Conservation (phyloP, 768 basidiomycete species). For the Trametopsis cervina region DNA sequence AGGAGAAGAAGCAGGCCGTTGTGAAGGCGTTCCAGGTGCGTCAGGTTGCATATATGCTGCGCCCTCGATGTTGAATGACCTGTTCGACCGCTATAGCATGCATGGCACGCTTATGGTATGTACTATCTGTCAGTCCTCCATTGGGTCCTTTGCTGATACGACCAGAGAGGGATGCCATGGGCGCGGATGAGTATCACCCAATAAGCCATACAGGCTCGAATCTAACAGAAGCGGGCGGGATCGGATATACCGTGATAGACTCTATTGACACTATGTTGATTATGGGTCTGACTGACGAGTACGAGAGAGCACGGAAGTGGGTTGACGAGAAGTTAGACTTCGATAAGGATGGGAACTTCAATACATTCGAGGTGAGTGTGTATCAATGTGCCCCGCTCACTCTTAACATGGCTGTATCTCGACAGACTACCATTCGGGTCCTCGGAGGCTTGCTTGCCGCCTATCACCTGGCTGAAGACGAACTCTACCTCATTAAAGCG, state of each 20-base stretch:
- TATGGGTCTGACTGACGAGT: conserved; percentile 79
- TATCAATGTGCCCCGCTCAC: background rate
- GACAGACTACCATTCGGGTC: conserved; percentile 85
- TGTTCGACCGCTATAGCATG: too few relatives aligned
- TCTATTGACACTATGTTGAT: conserved; percentile 83
- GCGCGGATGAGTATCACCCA: conserved; percentile 89
- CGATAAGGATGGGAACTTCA: conserved; percentile 72
- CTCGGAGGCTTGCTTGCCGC: conserved; percentile 88
- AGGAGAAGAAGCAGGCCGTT: conserved; percentile 58
- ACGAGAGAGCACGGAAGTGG: conserved; percentile 73
- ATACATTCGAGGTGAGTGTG: conserved; percentile 78
- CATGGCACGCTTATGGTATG: conserved; percentile 81
- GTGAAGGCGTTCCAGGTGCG: conserved; percentile 74
- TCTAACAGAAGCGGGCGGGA: conserved; percentile 65
- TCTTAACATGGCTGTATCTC: conserved; percentile 1
- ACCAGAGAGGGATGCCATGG: conserved; percentile 84
- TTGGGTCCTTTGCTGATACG: conserved; percentile 13
- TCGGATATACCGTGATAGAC: conserved; percentile 87
- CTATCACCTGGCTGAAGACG: conserved; percentile 69
- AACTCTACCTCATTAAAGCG: conserved; percentile 69
- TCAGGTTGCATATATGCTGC: background rate
- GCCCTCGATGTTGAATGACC: too few relatives aligned
- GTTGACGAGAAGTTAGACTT: conserved; percentile 61
- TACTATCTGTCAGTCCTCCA: conserved; percentile 8
- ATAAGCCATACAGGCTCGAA: conserved; percentile 70